Percentiles rank a stretch among this genome's conserved stretches.
Evolutionary conservation across 2,329 filamentous ascomycete species (phyloP).

Genomic region (Thermochaetoides dissita): DNA sequence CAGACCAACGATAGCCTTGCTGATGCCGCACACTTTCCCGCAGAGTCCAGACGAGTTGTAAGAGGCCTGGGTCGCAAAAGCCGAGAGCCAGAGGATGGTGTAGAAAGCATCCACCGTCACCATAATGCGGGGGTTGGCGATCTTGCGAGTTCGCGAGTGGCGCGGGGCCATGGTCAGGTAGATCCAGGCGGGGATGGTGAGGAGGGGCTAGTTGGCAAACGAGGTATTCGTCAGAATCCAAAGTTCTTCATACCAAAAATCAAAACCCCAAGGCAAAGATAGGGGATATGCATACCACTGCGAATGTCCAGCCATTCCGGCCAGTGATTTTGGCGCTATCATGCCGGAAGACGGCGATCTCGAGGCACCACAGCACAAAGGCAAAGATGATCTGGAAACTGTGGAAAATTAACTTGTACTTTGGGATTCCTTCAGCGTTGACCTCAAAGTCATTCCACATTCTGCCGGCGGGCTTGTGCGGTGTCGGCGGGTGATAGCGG

Average conservation of each 20-base stretch:
- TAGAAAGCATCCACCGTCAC: slow-evolving; percentile 43
- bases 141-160: slow-evolving; percentile 45
- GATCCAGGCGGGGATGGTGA: slow-evolving; percentile 49
- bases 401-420: slow-evolving; percentile 44
- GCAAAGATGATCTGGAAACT: slow-evolving; percentile 38
- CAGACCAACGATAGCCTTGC: slow-evolving; percentile 48
- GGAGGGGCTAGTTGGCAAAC: slow-evolving; percentile 38
- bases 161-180: slow-evolving; percentile 52
- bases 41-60: slow-evolving; percentile 46
- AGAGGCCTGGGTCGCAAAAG: slow-evolving; percentile 50
- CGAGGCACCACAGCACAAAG: slow-evolving; percentile 43
- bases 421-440: slow-evolving; percentile 39
- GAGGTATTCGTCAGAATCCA: too few relatives aligned
- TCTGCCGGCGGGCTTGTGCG: slow-evolving; percentile 1
- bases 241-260: too few relatives aligned
- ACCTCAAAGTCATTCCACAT: slow-evolving; percentile 37
- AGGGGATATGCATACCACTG: slow-evolving; percentile 35
- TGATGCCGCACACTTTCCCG: slow-evolving; percentile 41
- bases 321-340: slow-evolving; percentile 36
- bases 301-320: slow-evolving; percentile 50
- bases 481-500: too few relatives aligned
- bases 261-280: background rate
- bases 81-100: slow-evolving; percentile 50
- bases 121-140: slow-evolving; percentile 50
- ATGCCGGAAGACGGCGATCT: slow-evolving; percentile 43